These are phyloP conservation scores for Flaveria ramosissima DNA, from an alignment of 129 eudicot species.

Conservation along the genomic window DNA sequence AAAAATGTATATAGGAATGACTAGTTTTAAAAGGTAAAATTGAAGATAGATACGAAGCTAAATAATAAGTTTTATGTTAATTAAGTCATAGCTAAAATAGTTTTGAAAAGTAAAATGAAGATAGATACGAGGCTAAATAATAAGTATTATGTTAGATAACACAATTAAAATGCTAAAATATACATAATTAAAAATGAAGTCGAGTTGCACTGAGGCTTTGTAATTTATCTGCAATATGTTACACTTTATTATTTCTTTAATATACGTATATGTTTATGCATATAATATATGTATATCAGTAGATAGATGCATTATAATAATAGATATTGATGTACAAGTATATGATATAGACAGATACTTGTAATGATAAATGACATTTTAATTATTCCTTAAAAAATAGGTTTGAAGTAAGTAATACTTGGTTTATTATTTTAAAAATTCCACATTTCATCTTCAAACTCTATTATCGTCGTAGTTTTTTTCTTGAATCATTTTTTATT, in stretches of 20 bases:
- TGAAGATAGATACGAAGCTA: too few relatives aligned
- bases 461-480: background rate
- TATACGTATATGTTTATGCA: background rate
- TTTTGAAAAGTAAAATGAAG: too few relatives aligned
- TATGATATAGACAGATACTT: too few relatives aligned
- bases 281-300: background rate
- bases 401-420: background rate
- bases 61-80: background rate
- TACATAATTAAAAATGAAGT: background rate
- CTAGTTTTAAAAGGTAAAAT: too few relatives aligned
- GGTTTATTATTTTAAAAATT: background rate
- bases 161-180: too few relatives aligned
- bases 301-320: background rate
- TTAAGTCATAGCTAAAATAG: too few relatives aligned
- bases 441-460: background rate
- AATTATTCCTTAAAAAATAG: too few relatives aligned
- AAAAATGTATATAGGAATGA: too few relatives aligned
- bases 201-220: background rate
- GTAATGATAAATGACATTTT: too few relatives aligned
- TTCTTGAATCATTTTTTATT: background rate
- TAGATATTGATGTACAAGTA: too few relatives aligned
- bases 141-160: too few relatives aligned
- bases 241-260: background rate
- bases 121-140: too few relatives aligned
- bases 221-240: background rate